Percentiles rank a stretch among this genome's conserved stretches.
These are phyloP conservation scores for Diaporthe capsici DNA, from an alignment of 2,329 filamentous ascomycete species.

Conservation along the genomic window DNA sequence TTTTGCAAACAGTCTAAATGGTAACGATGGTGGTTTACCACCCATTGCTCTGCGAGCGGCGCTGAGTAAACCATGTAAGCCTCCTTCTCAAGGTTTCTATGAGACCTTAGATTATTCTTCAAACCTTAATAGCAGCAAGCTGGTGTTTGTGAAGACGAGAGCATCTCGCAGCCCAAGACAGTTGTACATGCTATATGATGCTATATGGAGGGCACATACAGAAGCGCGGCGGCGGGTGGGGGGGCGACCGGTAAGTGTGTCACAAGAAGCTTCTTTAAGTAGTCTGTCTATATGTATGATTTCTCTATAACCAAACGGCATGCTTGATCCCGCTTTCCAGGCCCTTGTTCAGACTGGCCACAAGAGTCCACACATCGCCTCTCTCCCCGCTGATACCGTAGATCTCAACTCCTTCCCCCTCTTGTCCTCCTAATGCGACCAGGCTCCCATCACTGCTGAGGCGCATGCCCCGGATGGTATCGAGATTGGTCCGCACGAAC, in stretches of 20 bases:
- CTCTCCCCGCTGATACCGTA: background rate
- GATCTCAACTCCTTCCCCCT: background rate
- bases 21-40: background rate
- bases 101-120: too few relatives aligned
- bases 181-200: too few relatives aligned
- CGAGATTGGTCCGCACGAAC: background rate
- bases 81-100: too few relatives aligned
- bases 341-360: background rate
- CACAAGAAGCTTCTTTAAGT: background rate
- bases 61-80: background rate
- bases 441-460: background rate
- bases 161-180: background rate
- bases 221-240: background rate
- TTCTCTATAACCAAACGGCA: background rate
- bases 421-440: background rate
- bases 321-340: conserved; percentile 12
- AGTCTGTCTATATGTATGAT: background rate
- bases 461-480: background rate
- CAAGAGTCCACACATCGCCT: background rate
- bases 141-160: background rate
- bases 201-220: too few relatives aligned
- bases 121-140: background rate
- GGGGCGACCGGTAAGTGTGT: background rate
- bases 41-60: background rate
- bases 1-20: background rate